These are phyloP conservation scores for Pholiota microspora DNA, from an alignment of 768 basidiomycete species.

Conservation along the genomic window DNA sequence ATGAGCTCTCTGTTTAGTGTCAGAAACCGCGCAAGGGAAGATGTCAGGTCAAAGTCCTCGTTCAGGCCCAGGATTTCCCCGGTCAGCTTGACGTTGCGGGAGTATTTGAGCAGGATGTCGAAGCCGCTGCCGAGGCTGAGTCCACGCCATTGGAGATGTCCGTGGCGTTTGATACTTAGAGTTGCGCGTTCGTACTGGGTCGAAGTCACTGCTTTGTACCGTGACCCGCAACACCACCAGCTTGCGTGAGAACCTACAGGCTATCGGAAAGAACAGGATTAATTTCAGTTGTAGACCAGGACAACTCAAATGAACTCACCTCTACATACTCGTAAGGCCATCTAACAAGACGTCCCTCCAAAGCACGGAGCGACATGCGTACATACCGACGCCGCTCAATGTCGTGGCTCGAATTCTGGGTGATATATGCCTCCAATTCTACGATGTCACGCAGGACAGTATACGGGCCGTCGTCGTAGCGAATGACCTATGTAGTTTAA, in stretches of 20 bases:
- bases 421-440: constrained; percentile 57
- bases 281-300: background rate
- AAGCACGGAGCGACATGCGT: constrained; percentile 59
- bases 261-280: constrained; percentile 25
- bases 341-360: constrained; percentile 58
- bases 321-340: constrained; percentile 65
- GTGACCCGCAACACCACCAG: constrained; percentile 42
- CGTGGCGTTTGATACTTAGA: constrained; percentile 51
- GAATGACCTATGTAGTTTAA: constrained; percentile 56
- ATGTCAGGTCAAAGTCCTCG: constrained; percentile 63
- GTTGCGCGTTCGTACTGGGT: constrained; percentile 44
- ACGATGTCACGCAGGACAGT: constrained; percentile 42
- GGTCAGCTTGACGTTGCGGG: constrained; percentile 44
- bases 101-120: constrained; percentile 55
- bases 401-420: constrained; percentile 54
- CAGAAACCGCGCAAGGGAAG: constrained; percentile 61
- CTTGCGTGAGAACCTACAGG: constrained; percentile 43
- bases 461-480: constrained; percentile 61
- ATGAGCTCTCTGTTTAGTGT: constrained; percentile 54
- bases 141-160: constrained; percentile 49
- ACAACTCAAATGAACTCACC: constrained; percentile 30
- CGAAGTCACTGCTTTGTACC: constrained; percentile 51
- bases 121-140: constrained; percentile 70
- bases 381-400: constrained; percentile 53
- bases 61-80: constrained; percentile 60